phyloP scores from a whole-genome alignment of 2,329 filamentous ascomycete genomes.

The Cercospora sp. region DNA sequence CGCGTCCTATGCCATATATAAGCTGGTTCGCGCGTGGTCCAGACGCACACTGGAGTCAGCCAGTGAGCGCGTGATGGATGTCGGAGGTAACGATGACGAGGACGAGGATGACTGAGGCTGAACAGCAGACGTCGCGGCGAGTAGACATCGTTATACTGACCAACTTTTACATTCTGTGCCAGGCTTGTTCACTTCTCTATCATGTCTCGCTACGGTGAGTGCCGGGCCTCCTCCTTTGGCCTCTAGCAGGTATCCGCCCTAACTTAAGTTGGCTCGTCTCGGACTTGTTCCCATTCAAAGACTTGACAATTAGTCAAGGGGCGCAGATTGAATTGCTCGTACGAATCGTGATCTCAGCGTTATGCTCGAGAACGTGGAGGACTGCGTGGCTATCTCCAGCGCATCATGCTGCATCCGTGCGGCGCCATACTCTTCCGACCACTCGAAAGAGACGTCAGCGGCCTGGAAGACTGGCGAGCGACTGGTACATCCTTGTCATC shows the following conservation, averaged over 20 bases:
- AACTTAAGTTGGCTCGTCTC: constrained; percentile 94
- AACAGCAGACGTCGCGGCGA: constrained; percentile 11
- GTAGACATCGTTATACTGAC: neutral
- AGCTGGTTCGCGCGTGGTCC: constrained; percentile 72
- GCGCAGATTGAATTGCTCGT: constrained; percentile 66
- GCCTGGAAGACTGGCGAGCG: neutral
- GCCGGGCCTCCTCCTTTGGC: neutral
- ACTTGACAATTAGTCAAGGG: constrained; percentile 96
- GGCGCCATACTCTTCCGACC: neutral
- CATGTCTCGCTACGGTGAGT: constrained; percentile 6
- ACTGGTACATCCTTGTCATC: neutral
- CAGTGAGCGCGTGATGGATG: constrained; percentile 78
- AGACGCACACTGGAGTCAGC: constrained; percentile 71
- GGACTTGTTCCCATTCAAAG: constrained; percentile 55
- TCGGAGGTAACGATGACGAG: constrained; percentile 65
- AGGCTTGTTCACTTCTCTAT: neutral
- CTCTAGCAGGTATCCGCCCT: constrained; percentile 58
- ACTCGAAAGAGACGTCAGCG: neutral
- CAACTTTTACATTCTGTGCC: neutral
- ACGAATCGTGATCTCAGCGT: constrained; percentile 26
- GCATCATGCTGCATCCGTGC: neutral
- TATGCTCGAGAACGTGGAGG: constrained; percentile 23
- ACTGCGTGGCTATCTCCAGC: constrained; percentile 19
- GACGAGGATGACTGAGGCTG: constrained; percentile 45
- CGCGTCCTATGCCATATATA: constrained; percentile 82